Evolutionary conservation across 164 flowering plant species (phyloP).

Genomic region (Tetracentron sinense): DNA sequence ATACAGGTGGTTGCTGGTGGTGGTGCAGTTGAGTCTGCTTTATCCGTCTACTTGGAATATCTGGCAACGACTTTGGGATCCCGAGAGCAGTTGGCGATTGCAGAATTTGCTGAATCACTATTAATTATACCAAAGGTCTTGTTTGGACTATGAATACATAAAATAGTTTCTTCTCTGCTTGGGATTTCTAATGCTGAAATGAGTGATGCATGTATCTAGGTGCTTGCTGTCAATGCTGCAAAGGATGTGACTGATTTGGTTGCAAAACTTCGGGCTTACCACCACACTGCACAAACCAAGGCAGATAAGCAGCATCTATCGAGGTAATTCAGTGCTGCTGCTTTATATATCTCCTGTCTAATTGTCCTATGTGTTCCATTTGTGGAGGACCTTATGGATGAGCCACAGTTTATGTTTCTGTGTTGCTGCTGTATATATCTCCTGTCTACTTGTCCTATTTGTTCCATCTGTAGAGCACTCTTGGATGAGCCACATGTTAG

Average conservation of each 20-base stretch:
- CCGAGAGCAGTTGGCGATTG: conserved; percentile 97
- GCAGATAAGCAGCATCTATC: conserved; percentile 88
- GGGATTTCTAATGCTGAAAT: conserved; percentile 1
- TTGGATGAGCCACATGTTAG: too few relatives aligned
- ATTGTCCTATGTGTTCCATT: background rate
- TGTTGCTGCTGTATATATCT: background rate
- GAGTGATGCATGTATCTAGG: conserved; percentile 35
- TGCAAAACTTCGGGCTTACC: conserved; percentile 89
- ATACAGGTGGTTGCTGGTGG: conserved; percentile 96
- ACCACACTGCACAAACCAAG: conserved; percentile 90
- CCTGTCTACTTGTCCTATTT: background rate
- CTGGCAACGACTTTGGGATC: conserved; percentile 96
- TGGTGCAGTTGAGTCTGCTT: conserved; percentile 95
- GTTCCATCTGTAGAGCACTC: background rate
- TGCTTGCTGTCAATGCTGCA: conserved; percentile 99
- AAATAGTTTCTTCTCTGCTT: too few relatives aligned
- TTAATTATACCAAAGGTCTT: conserved; percentile 86
- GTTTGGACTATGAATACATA: background rate
- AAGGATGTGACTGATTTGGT: conserved; percentile 97
- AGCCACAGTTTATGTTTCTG: too few relatives aligned
- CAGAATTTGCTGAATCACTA: conserved; percentile 94
- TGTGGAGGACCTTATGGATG: too few relatives aligned
- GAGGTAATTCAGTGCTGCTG: conserved; percentile 42
- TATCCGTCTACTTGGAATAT: conserved; percentile 87
- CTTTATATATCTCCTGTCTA: background rate